Evolutionary conservation across 345 rosid genomes (phyloP), one percentile per base, ranked within the genome.

Genomic region (Microthlaspi erraticum): DNA sequence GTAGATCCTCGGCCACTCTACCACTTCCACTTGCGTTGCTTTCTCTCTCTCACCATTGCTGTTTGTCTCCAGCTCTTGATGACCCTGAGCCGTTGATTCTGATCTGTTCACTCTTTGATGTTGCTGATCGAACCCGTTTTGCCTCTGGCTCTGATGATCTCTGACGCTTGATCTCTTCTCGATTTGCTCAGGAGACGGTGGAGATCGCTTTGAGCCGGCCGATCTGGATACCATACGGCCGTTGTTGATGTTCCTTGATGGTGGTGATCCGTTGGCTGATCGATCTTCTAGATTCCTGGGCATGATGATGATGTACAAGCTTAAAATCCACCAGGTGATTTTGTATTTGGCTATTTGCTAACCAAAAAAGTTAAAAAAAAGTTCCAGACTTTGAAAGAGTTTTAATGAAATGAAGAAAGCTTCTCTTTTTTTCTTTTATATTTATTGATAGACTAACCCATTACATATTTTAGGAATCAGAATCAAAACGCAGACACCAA

Each of bases 271-370:
- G 80, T 67, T 86, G 48, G 70, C 69, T 59, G 80, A 71, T 65
- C 79, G 80, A 66, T 83, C 86, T 73, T 85, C 89, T 64, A 79
- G 70, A 78, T 71, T 85, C 85, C 92, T 87, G 86, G 74, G 77
- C 87, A 77, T 77, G 67, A 60, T 52, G 46, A 58, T 33, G 38
- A 42, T 23, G 33, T 44, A 33, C 36, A 68, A 68, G 70, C 58
- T 61, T 56, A 56, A 60, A 76, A 64, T n/a, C n/a, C n/a, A n/a
- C n/a, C 60, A 64, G 67, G 48, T 57, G 67, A 14, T 43, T 64
- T 46, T 34, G 4, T 33, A 46, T 33, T 6, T 26, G 29, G 29
- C 18, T 23, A 16, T n/a, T 29, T 38, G 42, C 29, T 32, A 31
- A 34, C 10, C 7, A 34, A 34, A 34, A 7, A 29, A 50, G 29